A percentile compares a stretch with the other conserved stretches of the same genome.
Conservation (phyloP, 805 yeast species). For the Starmerella powellii region DNA sequence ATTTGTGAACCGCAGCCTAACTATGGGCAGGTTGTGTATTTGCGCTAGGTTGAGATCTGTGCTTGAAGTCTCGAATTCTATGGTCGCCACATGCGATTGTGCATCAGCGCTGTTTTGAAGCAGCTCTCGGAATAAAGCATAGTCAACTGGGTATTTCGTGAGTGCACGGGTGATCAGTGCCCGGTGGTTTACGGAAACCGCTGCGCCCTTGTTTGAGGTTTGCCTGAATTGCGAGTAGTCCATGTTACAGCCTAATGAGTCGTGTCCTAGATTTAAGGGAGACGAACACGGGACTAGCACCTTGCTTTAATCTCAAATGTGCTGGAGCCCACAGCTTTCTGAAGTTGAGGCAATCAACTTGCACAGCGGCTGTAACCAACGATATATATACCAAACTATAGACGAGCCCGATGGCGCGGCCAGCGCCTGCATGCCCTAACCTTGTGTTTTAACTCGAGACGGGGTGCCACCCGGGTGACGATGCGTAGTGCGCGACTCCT, state of each 20-base stretch:
- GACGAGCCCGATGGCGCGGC: no score
- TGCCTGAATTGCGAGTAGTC: conserved; percentile 21
- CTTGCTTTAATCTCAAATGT: no score
- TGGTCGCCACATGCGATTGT: conserved; percentile 27
- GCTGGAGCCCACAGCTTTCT: no score
- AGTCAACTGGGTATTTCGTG: conserved; percentile 35
- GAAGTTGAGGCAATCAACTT: no score
- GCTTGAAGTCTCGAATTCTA: conserved; percentile 23
- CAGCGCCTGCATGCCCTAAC: no score
- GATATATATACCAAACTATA: no score
- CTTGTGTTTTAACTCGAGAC: no score
- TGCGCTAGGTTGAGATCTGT: conserved; percentile 14
- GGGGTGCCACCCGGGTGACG: no score
- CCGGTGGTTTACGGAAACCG: conserved; percentile 33
- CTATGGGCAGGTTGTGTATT: conserved; percentile 26
- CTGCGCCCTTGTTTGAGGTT: conserved; percentile 18
- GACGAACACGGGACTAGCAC: no score
- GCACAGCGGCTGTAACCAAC: no score
- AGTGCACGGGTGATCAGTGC: conserved; percentile 34
- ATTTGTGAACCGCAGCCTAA: conserved; percentile 23
- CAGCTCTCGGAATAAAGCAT: conserved; percentile 32
- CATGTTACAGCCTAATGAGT: conserved; percentile 18
- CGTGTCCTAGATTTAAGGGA: no score
- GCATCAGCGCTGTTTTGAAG: conserved; percentile 35
- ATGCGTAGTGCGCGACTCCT: no score